phyloP scores from a whole-genome alignment of 805 yeast genomes.

The Nakazawaea molendinolei region DNA sequence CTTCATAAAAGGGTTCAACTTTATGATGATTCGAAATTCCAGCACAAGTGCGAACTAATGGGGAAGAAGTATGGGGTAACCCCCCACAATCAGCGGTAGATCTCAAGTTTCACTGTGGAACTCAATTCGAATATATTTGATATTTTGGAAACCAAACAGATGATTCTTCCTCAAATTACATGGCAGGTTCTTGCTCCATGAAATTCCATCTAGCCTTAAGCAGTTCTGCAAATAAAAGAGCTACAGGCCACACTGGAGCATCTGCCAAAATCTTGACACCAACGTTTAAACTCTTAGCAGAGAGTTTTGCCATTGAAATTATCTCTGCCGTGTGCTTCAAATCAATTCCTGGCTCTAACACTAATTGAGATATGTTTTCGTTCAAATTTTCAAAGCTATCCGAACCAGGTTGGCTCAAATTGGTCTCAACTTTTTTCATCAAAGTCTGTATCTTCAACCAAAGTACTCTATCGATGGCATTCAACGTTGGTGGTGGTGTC shows the following conservation, averaged over 20 bases:
- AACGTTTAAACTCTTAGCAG: slow-evolving; percentile 52
- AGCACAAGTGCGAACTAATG: no score
- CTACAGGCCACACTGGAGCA: slow-evolving; percentile 85
- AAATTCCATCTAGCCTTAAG: slow-evolving; percentile 55
- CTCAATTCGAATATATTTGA: no score
- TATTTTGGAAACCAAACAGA: no score
- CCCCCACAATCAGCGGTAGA: no score
- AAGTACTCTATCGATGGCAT: slow-evolving; percentile 47
- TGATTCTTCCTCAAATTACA: no score
- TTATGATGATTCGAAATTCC: no score
- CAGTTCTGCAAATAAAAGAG: slow-evolving; percentile 74
- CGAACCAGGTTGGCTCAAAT: slow-evolving; percentile 39
- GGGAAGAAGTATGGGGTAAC: no score
- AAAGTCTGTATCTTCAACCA: slow-evolving; percentile 62
- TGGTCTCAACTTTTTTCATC: slow-evolving; percentile 53
- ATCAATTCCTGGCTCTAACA: slow-evolving; percentile 38
- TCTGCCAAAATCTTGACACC: slow-evolving; percentile 77
- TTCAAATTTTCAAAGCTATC: slow-evolving; percentile 45
- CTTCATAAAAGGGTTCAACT: no score
- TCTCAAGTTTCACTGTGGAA: no score
- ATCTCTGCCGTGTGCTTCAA: slow-evolving; percentile 38
- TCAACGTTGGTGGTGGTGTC: slow-evolving; percentile 21
- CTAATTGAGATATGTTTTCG: slow-evolving; percentile 42
- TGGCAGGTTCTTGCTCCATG: slow-evolving; percentile 19
- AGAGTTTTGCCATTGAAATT: slow-evolving; percentile 42